Evolutionary conservation across 768 basidiomycete genomes (phyloP).

Genomic region (Auricularia auricula-judae): DNA sequence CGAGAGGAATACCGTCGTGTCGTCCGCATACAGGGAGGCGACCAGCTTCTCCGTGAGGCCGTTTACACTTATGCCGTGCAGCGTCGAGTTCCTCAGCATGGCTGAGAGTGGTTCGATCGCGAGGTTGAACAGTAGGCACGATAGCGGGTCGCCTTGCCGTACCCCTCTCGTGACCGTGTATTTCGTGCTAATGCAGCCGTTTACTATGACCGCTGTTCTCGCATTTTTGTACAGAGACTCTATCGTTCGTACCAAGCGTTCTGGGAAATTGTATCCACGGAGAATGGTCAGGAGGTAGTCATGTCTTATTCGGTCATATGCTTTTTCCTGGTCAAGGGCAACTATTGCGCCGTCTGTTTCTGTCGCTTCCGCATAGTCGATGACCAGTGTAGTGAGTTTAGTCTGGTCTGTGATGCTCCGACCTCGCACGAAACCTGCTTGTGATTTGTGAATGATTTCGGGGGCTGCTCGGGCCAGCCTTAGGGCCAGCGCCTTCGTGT

Average conservation of each 20-base stretch:
- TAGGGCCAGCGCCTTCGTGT: not conserved
- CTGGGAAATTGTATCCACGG: slow-evolving; percentile 1
- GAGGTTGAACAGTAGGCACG: slow-evolving; percentile 10
- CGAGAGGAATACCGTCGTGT: not conserved
- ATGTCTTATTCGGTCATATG: slow-evolving; percentile 12
- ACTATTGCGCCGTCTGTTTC: slow-evolving; percentile 5
- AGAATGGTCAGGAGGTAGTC: slow-evolving; percentile 10
- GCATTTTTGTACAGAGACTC: not conserved
- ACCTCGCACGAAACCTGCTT: slow-evolving; percentile 8
- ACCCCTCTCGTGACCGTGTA: not conserved
- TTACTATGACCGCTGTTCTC: not conserved
- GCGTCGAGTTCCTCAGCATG: not conserved
- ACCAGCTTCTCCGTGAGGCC: not conserved
- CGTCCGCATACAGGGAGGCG: not conserved
- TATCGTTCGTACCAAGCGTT: slow-evolving; percentile 8
- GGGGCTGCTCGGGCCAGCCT: not conserved
- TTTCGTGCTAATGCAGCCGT: not conserved
- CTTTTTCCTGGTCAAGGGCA: slow-evolving; percentile 12
- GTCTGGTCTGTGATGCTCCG: slow-evolving; percentile 10
- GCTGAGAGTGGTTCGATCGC: slow-evolving; percentile 10
- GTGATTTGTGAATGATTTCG: slow-evolving; percentile 3
- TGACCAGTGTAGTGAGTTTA: slow-evolving; percentile 3
- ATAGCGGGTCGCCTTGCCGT: slow-evolving; percentile 8
- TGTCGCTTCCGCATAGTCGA: slow-evolving; percentile 1
- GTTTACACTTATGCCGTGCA: not conserved